Evolutionary conservation across 2,329 filamentous ascomycete species (phyloP).

Genomic region (Penicillium glabrum): DNA sequence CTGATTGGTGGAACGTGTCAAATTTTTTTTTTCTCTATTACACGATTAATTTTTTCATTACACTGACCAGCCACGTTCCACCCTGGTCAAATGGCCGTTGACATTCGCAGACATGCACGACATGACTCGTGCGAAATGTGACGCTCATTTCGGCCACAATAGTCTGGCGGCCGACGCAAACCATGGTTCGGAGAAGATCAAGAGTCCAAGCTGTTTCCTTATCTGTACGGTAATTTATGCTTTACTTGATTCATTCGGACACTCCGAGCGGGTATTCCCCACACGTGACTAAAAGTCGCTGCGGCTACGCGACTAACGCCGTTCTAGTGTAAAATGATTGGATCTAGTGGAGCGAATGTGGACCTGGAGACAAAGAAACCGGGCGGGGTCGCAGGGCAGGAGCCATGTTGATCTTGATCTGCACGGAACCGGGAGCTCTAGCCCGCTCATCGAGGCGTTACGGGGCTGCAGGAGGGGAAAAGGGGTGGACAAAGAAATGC

Average conservation of each 20-base stretch:
- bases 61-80: slow-evolving; percentile 11
- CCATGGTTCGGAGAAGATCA: neutral
- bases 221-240: neutral
- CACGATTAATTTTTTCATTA: neutral
- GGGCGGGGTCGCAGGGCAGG: slow-evolving; percentile 1
- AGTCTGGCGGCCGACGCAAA: neutral
- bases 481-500: neutral
- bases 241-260: neutral
- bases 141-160: neutral
- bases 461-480: neutral
- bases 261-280: slow-evolving; percentile 1
- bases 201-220: neutral
- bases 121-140: slow-evolving; percentile 19
- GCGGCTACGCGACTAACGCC: slow-evolving; percentile 28
- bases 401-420: slow-evolving; percentile 24
- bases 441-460: slow-evolving; percentile 8
- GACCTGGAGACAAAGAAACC: neutral
- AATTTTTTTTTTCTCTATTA: neutral
- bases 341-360: slow-evolving; percentile 5
- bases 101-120: slow-evolving; percentile 12
- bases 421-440: slow-evolving; percentile 22
- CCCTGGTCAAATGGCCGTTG: slow-evolving; percentile 12
- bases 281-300: slow-evolving; percentile 19
- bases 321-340: slow-evolving; percentile 8
- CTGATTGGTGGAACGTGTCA: slow-evolving; percentile 1